A percentile compares a stretch with the other conserved stretches of the same genome.
Evolutionary conservation across 2,329 filamentous ascomycete genomes (phyloP).

Genomic region (Samsoniella hepiali): DNA sequence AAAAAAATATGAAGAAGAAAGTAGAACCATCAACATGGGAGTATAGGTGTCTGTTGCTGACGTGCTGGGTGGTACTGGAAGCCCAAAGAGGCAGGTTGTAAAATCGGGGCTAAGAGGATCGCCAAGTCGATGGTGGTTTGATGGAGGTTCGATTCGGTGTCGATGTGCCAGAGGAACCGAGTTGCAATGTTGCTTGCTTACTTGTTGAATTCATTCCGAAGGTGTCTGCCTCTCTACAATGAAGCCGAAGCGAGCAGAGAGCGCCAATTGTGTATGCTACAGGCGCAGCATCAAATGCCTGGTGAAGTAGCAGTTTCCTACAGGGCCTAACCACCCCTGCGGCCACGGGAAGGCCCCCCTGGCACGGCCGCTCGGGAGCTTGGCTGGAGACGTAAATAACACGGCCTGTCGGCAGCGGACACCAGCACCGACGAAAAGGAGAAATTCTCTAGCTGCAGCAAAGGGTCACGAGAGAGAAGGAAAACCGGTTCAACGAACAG

Average conservation of each 20-base stretch:
- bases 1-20: neutral
- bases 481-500: neutral
- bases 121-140: conserved; percentile 14
- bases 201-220: neutral
- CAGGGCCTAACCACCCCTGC: no score
- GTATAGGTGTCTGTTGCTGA: no score
- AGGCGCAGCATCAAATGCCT: no score
- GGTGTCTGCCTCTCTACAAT: no score
- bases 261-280: no score
- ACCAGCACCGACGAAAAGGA: neutral
- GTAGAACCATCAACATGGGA: neutral
- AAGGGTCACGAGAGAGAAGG: neutral
- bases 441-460: conserved; percentile 3
- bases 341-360: no score
- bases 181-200: neutral
- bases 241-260: no score
- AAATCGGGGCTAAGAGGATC: conserved; percentile 4
- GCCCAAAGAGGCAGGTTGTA: conserved; percentile 10
- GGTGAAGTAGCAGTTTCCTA: no score
- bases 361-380: no score
- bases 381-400: no score
- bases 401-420: no score
- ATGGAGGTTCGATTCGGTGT: neutral
- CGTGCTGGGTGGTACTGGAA: neutral
- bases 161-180: neutral